Base-by-base conservation (phyloP, 495 filamentous ascomycete genomes). In the Oidiodendron maius region DNA sequence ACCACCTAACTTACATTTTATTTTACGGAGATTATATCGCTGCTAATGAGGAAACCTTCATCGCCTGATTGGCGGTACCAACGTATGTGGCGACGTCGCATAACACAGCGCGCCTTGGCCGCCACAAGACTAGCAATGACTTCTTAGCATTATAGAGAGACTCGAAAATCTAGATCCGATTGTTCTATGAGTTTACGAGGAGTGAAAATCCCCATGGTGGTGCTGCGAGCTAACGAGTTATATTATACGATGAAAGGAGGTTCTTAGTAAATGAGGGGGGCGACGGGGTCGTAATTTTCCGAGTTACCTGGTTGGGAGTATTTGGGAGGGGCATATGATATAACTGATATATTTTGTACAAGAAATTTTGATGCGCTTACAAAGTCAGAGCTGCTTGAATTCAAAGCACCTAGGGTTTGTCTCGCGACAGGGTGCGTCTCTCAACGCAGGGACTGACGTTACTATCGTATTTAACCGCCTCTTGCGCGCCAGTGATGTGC, bases 281-380 rank as follows among this genome's bases (percentile, higher is more conserved):
- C 24, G 23, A 50, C 47, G 47, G 20, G 47, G 44, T 50, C 24
- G 26, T 50, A 50, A 50, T 18, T 34, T 50, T 50, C 47, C 26
- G 39, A 50, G 47, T 9, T 43, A 43, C 4, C 28, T n/a, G 24
- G 39, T 44, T 34, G 35, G 47, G 38, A 44, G 38, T 50, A 17
- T 50, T 20, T 39, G 20, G 17, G 47, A 50, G 9, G 3, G 26
- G 48, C 48, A 50, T 21, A 50, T 1, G 44, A 50, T 20, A 50
- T 25, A 43, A 50, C 38, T 37, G 16, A 50, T 50, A 50, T 50
- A 43, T 20, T 11, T 34, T 42, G 23, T 50, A 50, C 2, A 11
- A 50, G 48, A 50, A 50, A 50, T 50, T 44, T 35, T 16, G 21
- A 44, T 43, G 28, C 26, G 26, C 17, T 43, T 36, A 50, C 18